Conservation (phyloP, 345 rosid species). For the Carallia pectinifolia region DNA sequence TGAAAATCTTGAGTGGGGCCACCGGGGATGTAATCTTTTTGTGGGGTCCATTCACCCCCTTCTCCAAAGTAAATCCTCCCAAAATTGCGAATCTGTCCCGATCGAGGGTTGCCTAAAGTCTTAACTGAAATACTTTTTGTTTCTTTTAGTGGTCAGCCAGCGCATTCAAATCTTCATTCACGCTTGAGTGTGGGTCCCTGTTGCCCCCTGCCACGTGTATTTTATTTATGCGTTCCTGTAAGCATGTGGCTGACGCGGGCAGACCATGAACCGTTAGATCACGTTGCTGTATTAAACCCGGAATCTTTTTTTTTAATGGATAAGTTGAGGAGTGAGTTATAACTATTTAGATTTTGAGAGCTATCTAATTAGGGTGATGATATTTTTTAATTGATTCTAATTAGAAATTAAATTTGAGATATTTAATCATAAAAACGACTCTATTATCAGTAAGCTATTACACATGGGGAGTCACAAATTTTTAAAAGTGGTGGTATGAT, state of each 20-base stretch:
- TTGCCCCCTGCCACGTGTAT: conserved; percentile 18
- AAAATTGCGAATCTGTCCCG: conserved; percentile 29
- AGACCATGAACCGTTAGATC: conserved; percentile 24
- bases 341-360: too few species aligned
- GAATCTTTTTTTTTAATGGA: too few species aligned
- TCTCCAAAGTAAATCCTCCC: conserved; percentile 6
- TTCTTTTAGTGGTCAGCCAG: background rate
- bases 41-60: conserved; percentile 17
- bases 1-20: background rate
- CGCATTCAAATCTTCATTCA: background rate
- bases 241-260: conserved; percentile 2
- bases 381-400: too few species aligned
- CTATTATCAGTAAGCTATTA: too few species aligned
- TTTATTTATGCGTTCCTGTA: background rate
- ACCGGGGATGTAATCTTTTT: background rate
- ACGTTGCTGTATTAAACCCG: conserved; percentile 3
- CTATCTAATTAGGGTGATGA: too few species aligned
- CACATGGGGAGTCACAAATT: too few species aligned
- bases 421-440: too few species aligned
- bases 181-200: conserved; percentile 7
- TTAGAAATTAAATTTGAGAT: too few species aligned
- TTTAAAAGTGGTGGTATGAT: too few species aligned
- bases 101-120: background rate
- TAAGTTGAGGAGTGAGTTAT: too few species aligned
- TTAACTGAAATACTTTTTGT: background rate